Percentiles rank a stretch among this genome's conserved stretches.
Evolutionary conservation across 768 basidiomycete genomes (phyloP).

Genomic region (Zangia roseola): DNA sequence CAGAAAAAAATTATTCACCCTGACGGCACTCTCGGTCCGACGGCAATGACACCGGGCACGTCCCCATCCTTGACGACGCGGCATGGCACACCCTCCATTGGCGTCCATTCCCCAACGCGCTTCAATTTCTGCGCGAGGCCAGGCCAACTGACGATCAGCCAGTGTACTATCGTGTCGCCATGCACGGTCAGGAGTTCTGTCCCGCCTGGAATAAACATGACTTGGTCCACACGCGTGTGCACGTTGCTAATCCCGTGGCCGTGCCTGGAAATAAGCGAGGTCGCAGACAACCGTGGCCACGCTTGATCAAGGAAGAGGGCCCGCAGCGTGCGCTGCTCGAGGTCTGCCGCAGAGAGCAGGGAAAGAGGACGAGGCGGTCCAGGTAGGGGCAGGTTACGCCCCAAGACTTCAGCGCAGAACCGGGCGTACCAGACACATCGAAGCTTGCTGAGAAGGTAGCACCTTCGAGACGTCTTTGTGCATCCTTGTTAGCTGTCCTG

Average conservation of each 20-base stretch:
- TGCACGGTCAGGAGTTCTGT: constrained; percentile 29
- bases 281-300: constrained; percentile 22
- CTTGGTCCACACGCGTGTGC: constrained; percentile 21
- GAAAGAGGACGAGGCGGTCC: constrained; percentile 12
- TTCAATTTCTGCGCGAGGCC: constrained; percentile 15
- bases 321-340: constrained; percentile 28
- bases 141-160: constrained; percentile 20
- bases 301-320: constrained; percentile 23
- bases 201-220: constrained; percentile 26
- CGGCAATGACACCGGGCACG: constrained; percentile 17
- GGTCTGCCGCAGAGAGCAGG: constrained; percentile 19
- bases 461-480: constrained; percentile 28
- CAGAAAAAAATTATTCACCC: not conserved
- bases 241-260: not conserved
- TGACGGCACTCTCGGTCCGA: constrained; percentile 16
- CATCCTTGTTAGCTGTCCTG: not conserved
- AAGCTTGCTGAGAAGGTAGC: constrained; percentile 24
- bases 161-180: constrained; percentile 21
- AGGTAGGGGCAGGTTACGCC: constrained; percentile 18
- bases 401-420: constrained; percentile 25
- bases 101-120: constrained; percentile 19
- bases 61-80: constrained; percentile 21
- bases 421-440: constrained; percentile 24
- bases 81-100: constrained; percentile 16
- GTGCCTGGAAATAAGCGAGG: constrained; percentile 9